Conservation (phyloP, 1,284 basidiomycete species). For the Xanthoconium separans region DNA sequence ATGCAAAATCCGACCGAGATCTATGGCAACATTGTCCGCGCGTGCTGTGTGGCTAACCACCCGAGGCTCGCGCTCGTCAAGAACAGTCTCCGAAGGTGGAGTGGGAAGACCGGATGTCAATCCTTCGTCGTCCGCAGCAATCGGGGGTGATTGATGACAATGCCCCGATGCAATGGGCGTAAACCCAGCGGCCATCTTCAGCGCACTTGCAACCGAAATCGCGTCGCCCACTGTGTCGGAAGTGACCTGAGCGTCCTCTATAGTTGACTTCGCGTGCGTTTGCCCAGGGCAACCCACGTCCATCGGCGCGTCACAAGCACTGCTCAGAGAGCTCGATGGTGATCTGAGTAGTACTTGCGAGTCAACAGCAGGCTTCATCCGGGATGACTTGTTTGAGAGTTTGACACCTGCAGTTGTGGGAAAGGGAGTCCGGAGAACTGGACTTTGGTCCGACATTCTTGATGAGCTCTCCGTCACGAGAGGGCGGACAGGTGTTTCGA, state of each 20-base stretch:
- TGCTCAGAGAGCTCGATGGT: neutral
- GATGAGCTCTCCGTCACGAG: neutral
- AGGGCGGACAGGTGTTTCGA: neutral
- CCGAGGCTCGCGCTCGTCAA: neutral
- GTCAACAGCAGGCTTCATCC: neutral
- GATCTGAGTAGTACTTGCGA: neutral
- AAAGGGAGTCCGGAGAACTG: neutral
- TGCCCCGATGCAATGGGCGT: too few species aligned
- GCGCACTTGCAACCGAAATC: neutral
- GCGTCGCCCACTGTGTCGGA: neutral
- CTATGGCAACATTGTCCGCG: neutral
- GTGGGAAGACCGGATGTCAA: conserved; percentile 9
- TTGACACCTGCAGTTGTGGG: neutral
- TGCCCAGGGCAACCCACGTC: neutral
- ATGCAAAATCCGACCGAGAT: neutral
- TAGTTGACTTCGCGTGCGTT: neutral
- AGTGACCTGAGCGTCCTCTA: neutral
- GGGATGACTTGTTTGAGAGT: neutral
- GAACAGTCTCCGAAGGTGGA: neutral
- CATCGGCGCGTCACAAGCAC: neutral
- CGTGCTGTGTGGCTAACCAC: neutral
- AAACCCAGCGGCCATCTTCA: neutral
- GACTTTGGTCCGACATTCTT: neutral
- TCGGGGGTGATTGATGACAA: neutral
- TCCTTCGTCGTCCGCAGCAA: neutral